Evolutionary conservation across 352 stramenopile genomes (phyloP).

Genomic region (Pythium brachiatum): DNA sequence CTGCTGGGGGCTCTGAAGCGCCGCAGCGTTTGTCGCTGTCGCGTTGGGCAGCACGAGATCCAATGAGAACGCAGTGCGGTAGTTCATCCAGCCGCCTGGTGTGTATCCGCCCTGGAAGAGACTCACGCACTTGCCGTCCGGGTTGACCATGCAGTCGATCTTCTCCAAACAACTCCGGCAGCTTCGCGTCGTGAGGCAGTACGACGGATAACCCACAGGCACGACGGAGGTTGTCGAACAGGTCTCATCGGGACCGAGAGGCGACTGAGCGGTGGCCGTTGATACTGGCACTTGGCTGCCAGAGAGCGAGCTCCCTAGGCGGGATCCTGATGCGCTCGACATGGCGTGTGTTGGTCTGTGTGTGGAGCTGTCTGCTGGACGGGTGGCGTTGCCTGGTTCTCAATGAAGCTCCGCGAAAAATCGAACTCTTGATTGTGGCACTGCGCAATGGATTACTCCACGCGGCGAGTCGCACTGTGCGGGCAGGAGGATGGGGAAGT

Average conservation of each 20-base stretch:
- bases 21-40: background rate
- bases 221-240: constrained; percentile 6
- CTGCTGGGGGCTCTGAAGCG: background rate
- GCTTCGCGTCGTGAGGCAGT: constrained; percentile 11
- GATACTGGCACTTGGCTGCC: background rate
- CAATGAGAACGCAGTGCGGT: constrained; percentile 2
- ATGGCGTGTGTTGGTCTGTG: background rate
- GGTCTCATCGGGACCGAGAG: constrained; percentile 9
- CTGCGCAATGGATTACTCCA: too few relatives aligned
- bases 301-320: background rate
- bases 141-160: constrained; percentile 17
- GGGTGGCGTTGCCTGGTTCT: too few relatives aligned
- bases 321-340: background rate
- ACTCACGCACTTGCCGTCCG: constrained; percentile 12
- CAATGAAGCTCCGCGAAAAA: too few relatives aligned
- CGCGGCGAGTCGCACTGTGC: too few relatives aligned
- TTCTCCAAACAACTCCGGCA: constrained; percentile 24
- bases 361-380: too few relatives aligned
- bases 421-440: too few relatives aligned
- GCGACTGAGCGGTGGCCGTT: constrained; percentile 6
- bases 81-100: constrained; percentile 3
- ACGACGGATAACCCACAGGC: background rate
- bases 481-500: too few relatives aligned
- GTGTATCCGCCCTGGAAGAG: background rate
- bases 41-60: constrained; percentile 13